Evolutionary conservation across 352 stramenopile species (phyloP).

Genomic region (Pythium oligandrum): DNA sequence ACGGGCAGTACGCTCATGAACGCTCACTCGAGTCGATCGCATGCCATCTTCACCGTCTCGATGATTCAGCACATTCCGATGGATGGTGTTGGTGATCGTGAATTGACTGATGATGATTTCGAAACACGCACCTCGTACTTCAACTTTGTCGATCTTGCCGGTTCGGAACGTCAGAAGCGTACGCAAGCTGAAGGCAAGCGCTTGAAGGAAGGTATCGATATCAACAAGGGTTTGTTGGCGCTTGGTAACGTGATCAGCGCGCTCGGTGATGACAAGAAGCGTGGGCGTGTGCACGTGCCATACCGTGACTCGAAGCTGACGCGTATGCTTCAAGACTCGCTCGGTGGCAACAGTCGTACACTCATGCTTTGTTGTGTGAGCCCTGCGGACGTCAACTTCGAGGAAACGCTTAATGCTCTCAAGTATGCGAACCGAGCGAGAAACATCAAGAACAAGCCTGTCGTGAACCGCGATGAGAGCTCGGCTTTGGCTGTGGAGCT

Average conservation of each 20-base stretch:
- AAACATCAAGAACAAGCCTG: slow-evolving; percentile 89
- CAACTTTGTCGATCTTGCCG: slow-evolving; percentile 91
- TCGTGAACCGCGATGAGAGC: slow-evolving; percentile 81
- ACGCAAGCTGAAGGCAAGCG: slow-evolving; percentile 91
- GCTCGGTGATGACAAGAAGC: slow-evolving; percentile 89
- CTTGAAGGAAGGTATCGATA: slow-evolving; percentile 96
- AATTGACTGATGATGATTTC: slow-evolving; percentile 49
- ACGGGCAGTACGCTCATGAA: slow-evolving; percentile 92
- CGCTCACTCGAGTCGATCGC: slow-evolving; percentile 85
- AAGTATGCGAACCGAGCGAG: slow-evolving; percentile 90
- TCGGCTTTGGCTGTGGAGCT: slow-evolving; percentile 71
- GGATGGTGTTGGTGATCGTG: slow-evolving; percentile 30
- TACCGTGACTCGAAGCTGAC: slow-evolving; percentile 95
- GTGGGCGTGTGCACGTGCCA: slow-evolving; percentile 89
- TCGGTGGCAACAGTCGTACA: slow-evolving; percentile 91
- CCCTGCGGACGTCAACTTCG: slow-evolving; percentile 87
- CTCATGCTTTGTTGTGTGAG: slow-evolving; percentile 92
- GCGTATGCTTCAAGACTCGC: slow-evolving; percentile 89
- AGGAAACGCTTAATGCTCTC: slow-evolving; percentile 90
- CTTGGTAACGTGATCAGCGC: slow-evolving; percentile 98
- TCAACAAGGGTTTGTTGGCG: slow-evolving; percentile 97
- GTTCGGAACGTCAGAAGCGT: slow-evolving; percentile 93
- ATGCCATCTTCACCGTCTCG: slow-evolving; percentile 89
- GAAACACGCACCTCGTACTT: slow-evolving; percentile 85
- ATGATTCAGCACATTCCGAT: slow-evolving; percentile 80